Conservation (phyloP, 1,284 basidiomycete species). For the Irpex sp. region DNA sequence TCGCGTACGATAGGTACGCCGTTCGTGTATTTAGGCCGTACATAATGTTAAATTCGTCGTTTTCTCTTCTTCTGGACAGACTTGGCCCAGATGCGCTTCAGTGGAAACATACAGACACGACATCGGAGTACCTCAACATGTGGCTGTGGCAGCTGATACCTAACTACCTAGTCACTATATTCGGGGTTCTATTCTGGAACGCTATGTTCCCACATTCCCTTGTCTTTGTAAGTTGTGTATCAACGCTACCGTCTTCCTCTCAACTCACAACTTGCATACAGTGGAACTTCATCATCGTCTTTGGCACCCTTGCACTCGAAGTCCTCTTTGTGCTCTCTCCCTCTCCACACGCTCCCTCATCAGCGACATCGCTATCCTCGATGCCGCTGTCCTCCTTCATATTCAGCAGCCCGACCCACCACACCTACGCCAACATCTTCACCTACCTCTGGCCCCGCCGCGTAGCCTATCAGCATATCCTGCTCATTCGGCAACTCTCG, state of each 20-base stretch:
- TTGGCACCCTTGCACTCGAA: slow-evolving; percentile 54
- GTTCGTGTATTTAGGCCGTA: background rate
- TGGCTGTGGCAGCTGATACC: slow-evolving; percentile 64
- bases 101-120: slow-evolving; percentile 62
- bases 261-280: slow-evolving; percentile 20
- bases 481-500: slow-evolving; percentile 73
- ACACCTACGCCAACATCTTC: slow-evolving; percentile 32
- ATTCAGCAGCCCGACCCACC: slow-evolving; percentile 24
- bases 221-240: slow-evolving; percentile 52
- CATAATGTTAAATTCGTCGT: background rate
- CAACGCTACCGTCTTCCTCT: slow-evolving; percentile 2
- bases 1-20: slow-evolving; percentile 77
- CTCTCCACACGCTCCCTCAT: slow-evolving; percentile 22
- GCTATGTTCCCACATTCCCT: slow-evolving; percentile 54
- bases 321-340: slow-evolving; percentile 58
- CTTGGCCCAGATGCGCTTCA: slow-evolving; percentile 71
- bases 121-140: slow-evolving; percentile 60
- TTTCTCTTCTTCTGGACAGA: slow-evolving; percentile 27
- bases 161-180: slow-evolving; percentile 66
- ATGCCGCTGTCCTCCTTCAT: slow-evolving; percentile 15
- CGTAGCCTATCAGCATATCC: slow-evolving; percentile 66
- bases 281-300: slow-evolving; percentile 75
- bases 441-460: slow-evolving; percentile 54
- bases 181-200: slow-evolving; percentile 51
- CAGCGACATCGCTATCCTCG: slow-evolving; percentile 24